A percentile compares a stretch with the other conserved stretches of the same genome.
phyloP scores from a whole-genome alignment of 2,329 filamentous ascomycete genomes.

The Penicillium palitans region DNA sequence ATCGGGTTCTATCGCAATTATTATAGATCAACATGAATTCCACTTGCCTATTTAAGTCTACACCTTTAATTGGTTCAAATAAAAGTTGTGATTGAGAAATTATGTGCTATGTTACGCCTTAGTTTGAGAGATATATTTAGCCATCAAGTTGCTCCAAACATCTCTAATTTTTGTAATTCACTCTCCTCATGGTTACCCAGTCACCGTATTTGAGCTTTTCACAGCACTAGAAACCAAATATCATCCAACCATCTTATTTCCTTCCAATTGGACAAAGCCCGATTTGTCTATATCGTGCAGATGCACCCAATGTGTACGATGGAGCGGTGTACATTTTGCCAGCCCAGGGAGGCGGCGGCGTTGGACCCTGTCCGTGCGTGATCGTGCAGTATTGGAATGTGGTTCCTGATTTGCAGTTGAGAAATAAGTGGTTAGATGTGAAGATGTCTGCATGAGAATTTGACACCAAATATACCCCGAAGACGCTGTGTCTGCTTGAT shows the following conservation, averaged over 20 bases:
- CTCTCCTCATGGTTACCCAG: background rate
- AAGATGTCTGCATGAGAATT: slow-evolving; percentile 1
- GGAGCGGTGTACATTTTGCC: slow-evolving; percentile 13
- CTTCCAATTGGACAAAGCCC: background rate
- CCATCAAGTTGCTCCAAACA: background rate
- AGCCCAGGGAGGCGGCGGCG: slow-evolving; percentile 2
- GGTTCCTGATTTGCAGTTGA: slow-evolving; percentile 1
- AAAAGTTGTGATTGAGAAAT: background rate
- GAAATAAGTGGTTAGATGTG: background rate
- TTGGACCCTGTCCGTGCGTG: slow-evolving; percentile 12
- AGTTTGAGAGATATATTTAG: background rate
- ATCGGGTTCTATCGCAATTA: background rate
- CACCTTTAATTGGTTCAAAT: too few species aligned
- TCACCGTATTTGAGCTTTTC: too few species aligned
- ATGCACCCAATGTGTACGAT: background rate
- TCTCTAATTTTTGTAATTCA: background rate
- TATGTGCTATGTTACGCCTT: background rate
- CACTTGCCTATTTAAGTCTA: background rate
- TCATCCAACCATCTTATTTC: background rate
- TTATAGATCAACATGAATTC: too few species aligned
- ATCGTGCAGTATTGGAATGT: slow-evolving; percentile 4
- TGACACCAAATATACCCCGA: background rate
- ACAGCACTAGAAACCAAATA: background rate
- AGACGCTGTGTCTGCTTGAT: background rate
- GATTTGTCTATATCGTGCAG: background rate